These are phyloP conservation scores for Trametes cubensis DNA, from an alignment of 768 basidiomycete genomes.

Conservation along the genomic window DNA sequence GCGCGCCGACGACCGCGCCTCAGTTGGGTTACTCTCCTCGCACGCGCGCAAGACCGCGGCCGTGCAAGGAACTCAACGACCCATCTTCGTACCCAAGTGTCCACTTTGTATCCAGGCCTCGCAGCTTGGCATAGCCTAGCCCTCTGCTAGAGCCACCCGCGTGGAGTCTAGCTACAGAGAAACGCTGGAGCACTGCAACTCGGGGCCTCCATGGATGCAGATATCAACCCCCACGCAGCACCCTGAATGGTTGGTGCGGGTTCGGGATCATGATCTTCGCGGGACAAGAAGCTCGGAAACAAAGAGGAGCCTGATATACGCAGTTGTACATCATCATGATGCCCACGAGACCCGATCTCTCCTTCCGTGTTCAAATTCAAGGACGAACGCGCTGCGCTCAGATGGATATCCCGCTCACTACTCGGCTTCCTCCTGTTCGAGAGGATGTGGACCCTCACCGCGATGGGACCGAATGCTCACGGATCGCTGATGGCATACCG, in stretches of 20 bases:
- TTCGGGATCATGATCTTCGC: constrained; percentile 19
- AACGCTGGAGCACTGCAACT: not conserved
- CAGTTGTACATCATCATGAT: not conserved
- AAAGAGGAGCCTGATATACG: not conserved
- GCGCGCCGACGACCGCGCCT: not conserved
- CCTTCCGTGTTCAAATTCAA: not conserved
- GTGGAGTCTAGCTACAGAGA: not conserved
- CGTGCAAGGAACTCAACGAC: too few species aligned
- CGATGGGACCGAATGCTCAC: constrained; percentile 10
- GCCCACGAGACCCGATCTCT: not conserved
- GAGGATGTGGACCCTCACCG: constrained; percentile 11
- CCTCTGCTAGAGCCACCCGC: too few species aligned
- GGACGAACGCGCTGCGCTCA: not conserved
- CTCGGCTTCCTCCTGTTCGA: not conserved
- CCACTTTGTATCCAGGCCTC: too few species aligned
- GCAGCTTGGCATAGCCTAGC: too few species aligned
- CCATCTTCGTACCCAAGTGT: too few species aligned
- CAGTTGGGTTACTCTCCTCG: not conserved
- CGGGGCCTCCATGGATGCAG: not conserved
- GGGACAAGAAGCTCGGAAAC: constrained; percentile 4
- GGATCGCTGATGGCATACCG: not conserved
- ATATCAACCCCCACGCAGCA: not conserved
- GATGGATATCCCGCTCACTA: constrained; percentile 1
- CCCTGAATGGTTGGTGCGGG: not conserved
- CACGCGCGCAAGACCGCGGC: too few species aligned